Evolutionary conservation across 2,329 filamentous ascomycete species (phyloP).

Genomic region (Penicillium brevicompactum): DNA sequence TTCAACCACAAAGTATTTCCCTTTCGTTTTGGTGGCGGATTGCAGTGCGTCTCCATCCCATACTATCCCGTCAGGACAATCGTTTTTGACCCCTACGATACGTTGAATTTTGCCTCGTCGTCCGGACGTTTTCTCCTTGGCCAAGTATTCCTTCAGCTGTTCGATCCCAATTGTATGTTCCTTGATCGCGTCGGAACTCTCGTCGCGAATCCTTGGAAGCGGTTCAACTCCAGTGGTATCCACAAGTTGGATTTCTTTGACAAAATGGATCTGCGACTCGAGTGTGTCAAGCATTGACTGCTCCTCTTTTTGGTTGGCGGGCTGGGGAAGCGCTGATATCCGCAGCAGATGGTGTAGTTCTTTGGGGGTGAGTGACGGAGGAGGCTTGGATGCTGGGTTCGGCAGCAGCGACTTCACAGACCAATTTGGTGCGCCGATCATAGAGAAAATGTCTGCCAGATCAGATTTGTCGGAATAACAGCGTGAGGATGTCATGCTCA

Average conservation of each 20-base stretch:
- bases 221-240: constrained; percentile 74
- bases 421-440: constrained; percentile 76
- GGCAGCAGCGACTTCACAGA: constrained; percentile 77
- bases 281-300: constrained; percentile 72
- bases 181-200: constrained; percentile 42
- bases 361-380: constrained; percentile 57
- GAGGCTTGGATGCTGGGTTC: constrained; percentile 31
- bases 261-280: constrained; percentile 82
- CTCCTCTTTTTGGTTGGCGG: constrained; percentile 65
- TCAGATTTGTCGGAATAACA: constrained; percentile 26
- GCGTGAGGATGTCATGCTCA: constrained; percentile 10
- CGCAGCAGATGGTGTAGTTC: constrained; percentile 83
- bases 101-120: constrained; percentile 51
- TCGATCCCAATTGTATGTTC: constrained; percentile 44
- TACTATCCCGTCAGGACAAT: constrained; percentile 47
- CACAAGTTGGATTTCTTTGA: constrained; percentile 79
- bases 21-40: constrained; percentile 66
- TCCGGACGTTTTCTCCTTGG: constrained; percentile 45
- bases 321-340: constrained; percentile 81
- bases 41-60: constrained; percentile 73
- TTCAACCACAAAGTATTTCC: constrained; percentile 77
- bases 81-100: constrained; percentile 30
- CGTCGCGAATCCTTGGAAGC: constrained; percentile 78
- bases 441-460: constrained; percentile 36
- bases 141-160: constrained; percentile 39